A percentile compares a stretch with the other conserved stretches of the same genome.
These are phyloP conservation scores for Apostasia ramifera DNA, from an alignment of 106 monocot species.

Conservation along the genomic window DNA sequence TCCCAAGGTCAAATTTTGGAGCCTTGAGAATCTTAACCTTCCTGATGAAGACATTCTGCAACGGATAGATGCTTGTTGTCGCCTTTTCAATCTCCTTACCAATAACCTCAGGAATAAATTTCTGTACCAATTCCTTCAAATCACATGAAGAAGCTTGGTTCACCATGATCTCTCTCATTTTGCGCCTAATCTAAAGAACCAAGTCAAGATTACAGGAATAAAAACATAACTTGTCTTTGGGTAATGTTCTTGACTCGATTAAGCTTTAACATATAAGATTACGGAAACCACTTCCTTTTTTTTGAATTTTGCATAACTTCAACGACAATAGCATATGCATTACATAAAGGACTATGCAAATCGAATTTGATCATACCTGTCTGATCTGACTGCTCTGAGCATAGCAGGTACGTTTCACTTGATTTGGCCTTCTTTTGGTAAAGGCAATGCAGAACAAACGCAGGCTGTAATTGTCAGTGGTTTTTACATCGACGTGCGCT, in stretches of 20 bases:
- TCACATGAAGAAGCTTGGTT: slow-evolving; percentile 66
- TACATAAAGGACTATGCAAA: background rate
- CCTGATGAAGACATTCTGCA: slow-evolving; percentile 77
- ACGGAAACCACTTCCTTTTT: too few species aligned
- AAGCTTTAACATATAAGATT: too few species aligned
- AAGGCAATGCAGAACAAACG: slow-evolving; percentile 87
- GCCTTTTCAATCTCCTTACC: slow-evolving; percentile 91
- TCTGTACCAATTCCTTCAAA: slow-evolving; percentile 62
- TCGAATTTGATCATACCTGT: slow-evolving; percentile 35
- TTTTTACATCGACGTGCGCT: slow-evolving; percentile 93
- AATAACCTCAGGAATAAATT: slow-evolving; percentile 77
- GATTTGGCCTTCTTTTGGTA: slow-evolving; percentile 75
- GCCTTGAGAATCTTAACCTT: slow-evolving; percentile 88
- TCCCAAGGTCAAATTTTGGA: slow-evolving; percentile 81
- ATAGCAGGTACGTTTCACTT: slow-evolving; percentile 87
- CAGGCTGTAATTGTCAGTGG: slow-evolving; percentile 74
- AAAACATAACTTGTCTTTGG: background rate
- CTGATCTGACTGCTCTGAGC: slow-evolving; percentile 80
- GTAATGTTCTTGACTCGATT: too few species aligned
- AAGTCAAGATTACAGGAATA: background rate
- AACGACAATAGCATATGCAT: background rate
- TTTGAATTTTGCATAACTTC: too few species aligned
- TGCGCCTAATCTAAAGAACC: slow-evolving; percentile 50
- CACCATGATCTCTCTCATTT: slow-evolving; percentile 82
- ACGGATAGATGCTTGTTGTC: slow-evolving; percentile 66